Evolutionary conservation across 116 monocot species (phyloP).

Genomic region (Iris pallida): DNA sequence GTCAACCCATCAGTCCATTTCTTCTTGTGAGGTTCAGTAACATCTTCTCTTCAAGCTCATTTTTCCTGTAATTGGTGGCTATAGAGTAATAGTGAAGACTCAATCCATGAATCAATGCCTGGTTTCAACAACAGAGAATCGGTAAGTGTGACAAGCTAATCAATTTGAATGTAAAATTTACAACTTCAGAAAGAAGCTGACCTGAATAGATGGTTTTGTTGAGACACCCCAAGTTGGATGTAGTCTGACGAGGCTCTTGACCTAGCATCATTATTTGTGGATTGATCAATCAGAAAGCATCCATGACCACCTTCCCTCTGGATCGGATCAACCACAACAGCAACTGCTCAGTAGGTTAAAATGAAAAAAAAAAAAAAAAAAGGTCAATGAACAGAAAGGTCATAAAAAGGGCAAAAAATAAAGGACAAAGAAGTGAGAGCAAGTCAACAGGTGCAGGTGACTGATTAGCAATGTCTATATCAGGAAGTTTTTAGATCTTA

Average conservation of each 20-base stretch:
- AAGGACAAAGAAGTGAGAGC: no score
- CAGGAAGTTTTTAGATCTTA: no score
- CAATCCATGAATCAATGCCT: constrained; percentile 90
- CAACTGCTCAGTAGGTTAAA: constrained; percentile 58
- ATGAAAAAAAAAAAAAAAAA: not conserved
- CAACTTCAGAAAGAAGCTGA: not conserved
- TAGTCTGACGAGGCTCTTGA: constrained; percentile 89
- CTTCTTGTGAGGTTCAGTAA: constrained; percentile 81
- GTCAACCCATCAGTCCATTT: constrained; percentile 93
- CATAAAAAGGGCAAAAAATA: not conserved
- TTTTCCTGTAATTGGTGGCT: constrained; percentile 86
- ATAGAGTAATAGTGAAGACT: constrained; percentile 93
- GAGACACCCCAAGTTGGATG: constrained; percentile 83
- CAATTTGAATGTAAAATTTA: not conserved
- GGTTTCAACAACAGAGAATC: not conserved
- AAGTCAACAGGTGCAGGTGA: no score
- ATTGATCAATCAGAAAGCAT: constrained; percentile 88
- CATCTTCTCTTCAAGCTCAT: constrained; percentile 95
- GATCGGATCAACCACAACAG: constrained; percentile 85
- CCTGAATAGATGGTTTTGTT: constrained; percentile 95
- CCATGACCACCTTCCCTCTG: constrained; percentile 96
- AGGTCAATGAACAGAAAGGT: not conserved
- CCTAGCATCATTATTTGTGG: constrained; percentile 98
- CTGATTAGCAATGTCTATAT: no score
- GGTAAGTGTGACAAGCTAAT: not conserved